Base-by-base conservation (phyloP, 192 early-diverging fungal genomes). In the Coemansia sp. region DNA sequence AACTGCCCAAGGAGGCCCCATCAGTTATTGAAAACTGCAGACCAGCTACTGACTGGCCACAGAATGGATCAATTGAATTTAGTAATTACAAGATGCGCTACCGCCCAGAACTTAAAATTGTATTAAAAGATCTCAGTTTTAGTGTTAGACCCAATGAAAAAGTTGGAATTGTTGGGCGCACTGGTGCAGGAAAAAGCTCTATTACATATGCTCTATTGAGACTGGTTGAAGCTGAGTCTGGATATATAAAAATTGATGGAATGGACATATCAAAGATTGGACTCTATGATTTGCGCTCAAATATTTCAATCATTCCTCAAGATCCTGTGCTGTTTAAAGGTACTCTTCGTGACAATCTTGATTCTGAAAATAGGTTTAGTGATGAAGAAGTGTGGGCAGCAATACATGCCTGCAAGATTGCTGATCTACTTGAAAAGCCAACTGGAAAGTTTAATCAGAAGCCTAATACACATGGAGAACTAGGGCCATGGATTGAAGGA, bases 321-420 rank as follows among this genome's bases (percentile, higher is more conserved):
- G 86, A 87, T 44, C 85, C 86, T 1, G 76, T 81, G 10, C 49
- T 87, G n/a, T 86, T 86, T 45, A 74, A 71, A 51, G 86, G 86
- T 13, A 81, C 84, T 4, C 54, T 87, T 41, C 73, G 87, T 1
- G 64, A 72, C 51, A 89, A 89, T 64, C 58, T 89, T 45, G 86
- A 89, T 18, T 13, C 41, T n/a, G 41, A 9, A 2, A 3, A 43
- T 30, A 7, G 4, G 27, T 30, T 30, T 7, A 30, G 27, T 30
- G 27, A 30, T 7, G 27, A 30, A 5, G 27, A 30, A 7, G 27
- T 30, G 2, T 30, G 27, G 27, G 27, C 27, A 30, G 27, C 27
- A 30, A 30, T 30, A 2, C 27, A 7, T 7, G 7, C 27, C 2
- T 30, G 27, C 27, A 2, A 30, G 27, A 5, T 30, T 30, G 27